phyloP scores from a whole-genome alignment of 2,329 filamentous ascomycete species.

The Beauveria varroae region DNA sequence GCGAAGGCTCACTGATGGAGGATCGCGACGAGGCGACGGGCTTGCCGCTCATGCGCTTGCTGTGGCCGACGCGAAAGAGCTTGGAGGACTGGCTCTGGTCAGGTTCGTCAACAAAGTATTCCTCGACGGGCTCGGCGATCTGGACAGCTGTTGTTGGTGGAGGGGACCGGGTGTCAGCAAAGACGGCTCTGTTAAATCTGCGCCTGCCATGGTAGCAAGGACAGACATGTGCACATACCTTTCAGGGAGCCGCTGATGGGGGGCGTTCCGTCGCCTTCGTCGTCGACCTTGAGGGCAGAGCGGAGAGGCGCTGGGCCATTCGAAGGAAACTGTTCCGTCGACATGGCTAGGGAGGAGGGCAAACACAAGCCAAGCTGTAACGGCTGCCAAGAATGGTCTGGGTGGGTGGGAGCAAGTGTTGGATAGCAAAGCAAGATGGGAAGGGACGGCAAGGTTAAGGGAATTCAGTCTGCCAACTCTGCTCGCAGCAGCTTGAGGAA shows the following conservation, averaged over 20 bases:
- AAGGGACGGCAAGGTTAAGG: background rate
- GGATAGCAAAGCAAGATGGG: background rate
- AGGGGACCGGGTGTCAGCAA: background rate
- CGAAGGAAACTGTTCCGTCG: constrained; percentile 2
- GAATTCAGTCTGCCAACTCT: background rate
- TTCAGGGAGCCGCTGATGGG: constrained; percentile 32
- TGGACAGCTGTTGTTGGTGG: constrained; percentile 39
- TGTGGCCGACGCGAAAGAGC: constrained; percentile 25
- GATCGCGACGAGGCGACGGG: constrained; percentile 34
- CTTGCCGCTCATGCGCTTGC: constrained; percentile 28
- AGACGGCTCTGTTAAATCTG: too few species aligned
- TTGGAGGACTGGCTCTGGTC: constrained; percentile 21
- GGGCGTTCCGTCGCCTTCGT: constrained; percentile 30
- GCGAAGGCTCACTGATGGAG: constrained; percentile 32
- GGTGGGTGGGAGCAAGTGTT: background rate
- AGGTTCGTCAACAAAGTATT: constrained; percentile 24
- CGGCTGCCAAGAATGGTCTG: constrained; percentile 14
- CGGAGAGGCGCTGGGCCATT: constrained; percentile 26
- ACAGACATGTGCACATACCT: constrained; percentile 32
- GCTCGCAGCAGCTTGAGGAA: background rate
- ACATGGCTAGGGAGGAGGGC: background rate
- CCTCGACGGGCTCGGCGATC: constrained; percentile 44
- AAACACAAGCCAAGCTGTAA: constrained; percentile 11
- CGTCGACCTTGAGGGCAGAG: constrained; percentile 37
- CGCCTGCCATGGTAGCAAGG: background rate